Base-by-base conservation (phyloP, 1,139 yeast species). In the Debaryomyces sp. region DNA sequence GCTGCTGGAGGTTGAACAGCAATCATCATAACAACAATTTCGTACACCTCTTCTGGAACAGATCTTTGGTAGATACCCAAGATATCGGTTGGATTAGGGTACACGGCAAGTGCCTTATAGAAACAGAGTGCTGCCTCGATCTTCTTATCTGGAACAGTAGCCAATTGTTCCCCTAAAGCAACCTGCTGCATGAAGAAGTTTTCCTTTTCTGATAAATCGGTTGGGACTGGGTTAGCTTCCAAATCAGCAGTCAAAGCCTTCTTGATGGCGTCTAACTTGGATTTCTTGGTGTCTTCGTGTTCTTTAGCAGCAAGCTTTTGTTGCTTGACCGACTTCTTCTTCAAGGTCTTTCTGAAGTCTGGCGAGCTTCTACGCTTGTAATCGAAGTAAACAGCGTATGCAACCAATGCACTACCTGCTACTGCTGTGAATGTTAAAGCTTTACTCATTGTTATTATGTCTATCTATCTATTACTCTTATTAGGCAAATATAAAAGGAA, bases 1-100 rank as follows among this genome's bases (percentile, higher is more conserved):
- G 89, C 83, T 47, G 85, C 84, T 39, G 97, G 97, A 41, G 97
- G 97, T 62, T 86, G 82, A 59, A 89, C 80, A 47, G 96, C 94
- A 66, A 91, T 85, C 94, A 91, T 86, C 79, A 87, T 82, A 56
- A 91, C 87, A 58, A 92, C 80, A 61, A 85, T 76, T 62, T 90
- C 96, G 65, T 90, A 85, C 49, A 91, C 86, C 43, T 84, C 85
- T 63, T 85, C 86, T 45, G 95, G 92, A 54, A 92, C 83, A 44
- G 92, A 82, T 76, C 87, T 87, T 75, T 92, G 97, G 73, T 89
- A 92, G 61, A 94, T 85, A 42, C 87, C 87, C 66, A 94, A 79
- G 59, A 94, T 82, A 59, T 90, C 97, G 50, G 95, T 87, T 50
- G 98, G 99, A 70, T 88, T 88, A 53, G 99, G 98, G 70, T 92